Percentiles rank a stretch among this genome's conserved stretches.
phyloP scores from a whole-genome alignment of 345 rosid species.

The Populus nigra region DNA sequence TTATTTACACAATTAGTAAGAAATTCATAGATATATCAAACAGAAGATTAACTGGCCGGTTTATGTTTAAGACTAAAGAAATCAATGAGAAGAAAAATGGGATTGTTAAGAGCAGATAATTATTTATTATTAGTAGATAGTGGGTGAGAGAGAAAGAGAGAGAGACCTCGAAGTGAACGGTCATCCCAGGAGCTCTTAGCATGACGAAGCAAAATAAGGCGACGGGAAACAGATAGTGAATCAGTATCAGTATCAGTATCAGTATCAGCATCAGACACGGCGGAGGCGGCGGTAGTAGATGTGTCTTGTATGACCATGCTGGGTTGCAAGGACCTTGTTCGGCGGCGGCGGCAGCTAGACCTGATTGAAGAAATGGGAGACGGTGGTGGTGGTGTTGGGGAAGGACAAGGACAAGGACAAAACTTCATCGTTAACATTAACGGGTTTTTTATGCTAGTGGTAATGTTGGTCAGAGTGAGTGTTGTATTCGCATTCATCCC shows the following conservation, averaged over 20 bases:
- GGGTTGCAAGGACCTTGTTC: neutral
- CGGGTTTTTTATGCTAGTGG: neutral
- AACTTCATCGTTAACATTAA: neutral
- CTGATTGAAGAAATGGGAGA: constrained; percentile 7
- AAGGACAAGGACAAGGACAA: neutral
- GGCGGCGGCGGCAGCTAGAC: neutral
- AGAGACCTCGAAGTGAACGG: constrained; percentile 61
- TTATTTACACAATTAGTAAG: neutral
- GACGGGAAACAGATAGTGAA: constrained; percentile 47
- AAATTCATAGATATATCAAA: neutral
- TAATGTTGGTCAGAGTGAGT: neutral
- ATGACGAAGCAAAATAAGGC: constrained; percentile 90
- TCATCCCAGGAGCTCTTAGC: constrained; percentile 86
- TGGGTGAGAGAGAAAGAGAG: neutral
- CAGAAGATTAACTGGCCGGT: neutral
- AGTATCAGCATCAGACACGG: neutral
- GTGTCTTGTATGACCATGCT: neutral
- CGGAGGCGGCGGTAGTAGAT: neutral
- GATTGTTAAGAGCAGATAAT: too few species aligned
- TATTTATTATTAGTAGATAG: neutral
- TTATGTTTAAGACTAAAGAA: neutral
- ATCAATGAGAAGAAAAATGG: neutral
- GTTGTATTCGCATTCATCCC: neutral
- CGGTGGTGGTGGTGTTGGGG: neutral
- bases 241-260: neutral